Percentiles rank a stretch among this genome's conserved stretches.
These are phyloP conservation scores for Heliocybe sulcata DNA, from an alignment of 1,284 basidiomycete genomes.

Conservation along the genomic window DNA sequence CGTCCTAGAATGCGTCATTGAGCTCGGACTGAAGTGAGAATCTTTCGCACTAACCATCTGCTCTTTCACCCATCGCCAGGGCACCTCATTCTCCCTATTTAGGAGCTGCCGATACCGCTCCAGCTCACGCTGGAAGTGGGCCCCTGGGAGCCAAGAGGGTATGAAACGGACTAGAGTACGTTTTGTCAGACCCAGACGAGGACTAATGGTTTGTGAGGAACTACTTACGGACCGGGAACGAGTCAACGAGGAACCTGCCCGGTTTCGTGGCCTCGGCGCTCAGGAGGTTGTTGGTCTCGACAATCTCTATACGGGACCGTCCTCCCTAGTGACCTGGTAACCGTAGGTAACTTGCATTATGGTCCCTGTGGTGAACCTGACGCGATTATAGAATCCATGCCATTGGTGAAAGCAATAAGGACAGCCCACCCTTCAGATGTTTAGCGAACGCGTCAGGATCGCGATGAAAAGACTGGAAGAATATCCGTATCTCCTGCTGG, in stretches of 20 bases:
- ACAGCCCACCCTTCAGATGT: neutral
- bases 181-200: neutral
- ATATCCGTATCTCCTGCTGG: neutral
- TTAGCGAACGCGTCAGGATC: neutral
- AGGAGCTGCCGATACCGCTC: conserved; percentile 8
- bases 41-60: conserved; percentile 12
- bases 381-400: neutral
- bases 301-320: conserved; percentile 23
- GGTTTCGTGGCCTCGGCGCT: conserved; percentile 8
- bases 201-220: neutral
- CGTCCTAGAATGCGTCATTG: conserved; percentile 4
- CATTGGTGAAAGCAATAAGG: neutral
- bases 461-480: neutral
- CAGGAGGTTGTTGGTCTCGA: conserved; percentile 17
- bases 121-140: conserved; percentile 15
- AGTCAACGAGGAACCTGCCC: conserved; percentile 22
- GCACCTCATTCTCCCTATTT: conserved; percentile 10
- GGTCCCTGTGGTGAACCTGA: conserved; percentile 10
- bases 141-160: conserved; percentile 19
- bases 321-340: conserved; percentile 21
- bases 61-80: conserved; percentile 15
- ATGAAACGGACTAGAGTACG: conserved; percentile 10
- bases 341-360: conserved; percentile 28
- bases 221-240: conserved; percentile 20
- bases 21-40: neutral